Conservation (phyloP, 495 filamentous ascomycete genomes). For the Delitschia confertaspora region DNA sequence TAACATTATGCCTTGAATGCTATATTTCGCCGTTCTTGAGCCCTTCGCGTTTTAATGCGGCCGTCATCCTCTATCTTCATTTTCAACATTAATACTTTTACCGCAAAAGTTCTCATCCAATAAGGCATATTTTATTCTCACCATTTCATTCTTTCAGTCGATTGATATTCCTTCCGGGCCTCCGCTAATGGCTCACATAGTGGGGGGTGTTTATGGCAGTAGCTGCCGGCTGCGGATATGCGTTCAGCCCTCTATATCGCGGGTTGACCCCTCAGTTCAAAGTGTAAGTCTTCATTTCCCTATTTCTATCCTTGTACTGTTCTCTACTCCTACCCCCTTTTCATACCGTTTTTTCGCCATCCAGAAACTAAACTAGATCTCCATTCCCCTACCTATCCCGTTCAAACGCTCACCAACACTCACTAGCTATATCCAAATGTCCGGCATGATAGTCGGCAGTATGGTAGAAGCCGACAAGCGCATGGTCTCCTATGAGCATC, state of each 20-base stretch:
- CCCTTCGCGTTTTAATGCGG: too few relatives aligned
- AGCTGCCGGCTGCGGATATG: conserved; percentile 49
- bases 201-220: conserved; percentile 54
- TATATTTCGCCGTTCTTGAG: too few relatives aligned
- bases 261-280: conserved; percentile 85
- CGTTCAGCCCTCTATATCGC: conserved; percentile 64
- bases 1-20: too few relatives aligned
- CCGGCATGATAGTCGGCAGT: conserved; percentile 74
- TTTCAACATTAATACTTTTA: too few relatives aligned
- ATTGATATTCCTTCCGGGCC: not conserved
- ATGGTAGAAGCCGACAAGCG: conserved; percentile 76
- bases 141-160: not conserved
- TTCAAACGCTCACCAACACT: not conserved
- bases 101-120: too few relatives aligned
- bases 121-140: not conserved
- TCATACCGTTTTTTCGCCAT: not conserved
- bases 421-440: conserved; percentile 70
- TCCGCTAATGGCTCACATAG: conserved; percentile 26
- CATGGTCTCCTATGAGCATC: conserved; percentile 57
- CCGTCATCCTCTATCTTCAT: too few relatives aligned
- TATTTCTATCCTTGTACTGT: not conserved
- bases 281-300: conserved; percentile 45
- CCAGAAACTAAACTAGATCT: not conserved
- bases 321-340: not conserved
- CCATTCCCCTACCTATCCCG: not conserved